These are phyloP conservation scores for Fusarium proliferatum DNA, from an alignment of 2,329 filamentous ascomycete species.

Conservation along the genomic window DNA sequence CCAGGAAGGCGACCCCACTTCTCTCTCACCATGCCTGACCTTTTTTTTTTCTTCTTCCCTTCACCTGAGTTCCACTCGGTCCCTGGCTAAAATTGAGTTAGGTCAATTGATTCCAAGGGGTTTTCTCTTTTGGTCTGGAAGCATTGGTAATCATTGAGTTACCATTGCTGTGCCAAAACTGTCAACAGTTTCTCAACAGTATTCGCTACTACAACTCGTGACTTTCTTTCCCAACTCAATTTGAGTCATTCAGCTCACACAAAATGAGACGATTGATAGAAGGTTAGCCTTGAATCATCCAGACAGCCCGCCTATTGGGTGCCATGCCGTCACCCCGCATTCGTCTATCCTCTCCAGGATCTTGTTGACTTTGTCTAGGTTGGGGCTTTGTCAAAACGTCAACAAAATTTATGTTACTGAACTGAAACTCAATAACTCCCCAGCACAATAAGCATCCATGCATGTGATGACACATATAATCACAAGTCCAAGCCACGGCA, in stretches of 20 bases:
- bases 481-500: conserved; percentile 16
- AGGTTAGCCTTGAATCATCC: not conserved
- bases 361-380: conserved; percentile 38
- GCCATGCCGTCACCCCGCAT: conserved; percentile 37
- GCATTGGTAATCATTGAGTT: conserved; percentile 25
- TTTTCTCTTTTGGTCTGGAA: not conserved
- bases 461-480: conserved; percentile 2
- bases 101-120: conserved; percentile 8
- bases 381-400: conserved; percentile 21
- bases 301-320: conserved; percentile 27
- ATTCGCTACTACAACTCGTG: not conserved
- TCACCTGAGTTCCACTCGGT: conserved; percentile 28
- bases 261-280: not conserved
- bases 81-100: conserved; percentile 23
- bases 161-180: not conserved
- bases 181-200: not conserved
- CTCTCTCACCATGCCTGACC: conserved; percentile 27
- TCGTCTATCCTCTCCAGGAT: conserved; percentile 26
- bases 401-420: conserved; percentile 31
- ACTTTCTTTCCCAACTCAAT: not conserved
- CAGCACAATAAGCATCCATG: conserved; percentile 14
- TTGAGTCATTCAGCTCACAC: conserved; percentile 9
- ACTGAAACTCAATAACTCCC: conserved; percentile 26
- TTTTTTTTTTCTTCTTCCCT: conserved; percentile 9
- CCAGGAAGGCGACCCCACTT: conserved; percentile 30